Base-by-base conservation (phyloP, 345 rosid genomes). In the Fremontodendron californicum region DNA sequence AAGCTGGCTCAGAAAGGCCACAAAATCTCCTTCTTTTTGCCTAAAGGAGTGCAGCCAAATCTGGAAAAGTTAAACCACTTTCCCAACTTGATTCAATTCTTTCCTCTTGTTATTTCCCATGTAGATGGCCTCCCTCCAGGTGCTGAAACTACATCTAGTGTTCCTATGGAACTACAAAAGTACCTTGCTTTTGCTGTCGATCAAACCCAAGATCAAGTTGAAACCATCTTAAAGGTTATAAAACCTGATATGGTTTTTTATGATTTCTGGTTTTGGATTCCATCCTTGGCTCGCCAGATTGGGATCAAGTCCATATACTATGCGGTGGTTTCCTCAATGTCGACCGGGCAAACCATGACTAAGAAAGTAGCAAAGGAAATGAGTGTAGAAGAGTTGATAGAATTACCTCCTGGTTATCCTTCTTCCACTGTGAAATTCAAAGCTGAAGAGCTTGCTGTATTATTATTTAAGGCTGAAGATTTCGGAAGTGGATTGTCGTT, bases 1-100 rank as follows among this genome's bases (percentile, higher is more conserved):
- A 80, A 81, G 73, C 81, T 91, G 21, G 91, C 89, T 1, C 79
- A 83, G 49, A 84, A 80, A 21, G 92, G 96, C 19, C 88, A 81
- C 12, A 82, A 63, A 18, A 76, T 84, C 45, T 80, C 90, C 39
- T 81, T 86, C 85, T 78, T 89, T 75, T 65, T 88, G 3, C 89
- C 92, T 69, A 75, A 73, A 42, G 87, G 84, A 79, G 84, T 89
- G 31, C 81, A 75, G 3, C 76, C 73, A 54, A 70, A 81, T 25
- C 35, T 89, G 11, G 72, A 84, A 77, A 86, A 77, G 54, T 80
- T 75, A 60, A 89, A 86, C 74, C 57, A 54, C 25, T 74, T 76
- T 46, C 96, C 92, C 3, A 6, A 83, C 21, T 83, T 51, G 51
- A 82, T 89, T 54, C 27, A 67, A 33, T 87, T 91, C 80, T 73